Percentiles rank a stretch among this genome's conserved stretches.
These are phyloP conservation scores for Rhododendron vialii DNA, from an alignment of 148 eudicot genomes.

Conservation along the genomic window DNA sequence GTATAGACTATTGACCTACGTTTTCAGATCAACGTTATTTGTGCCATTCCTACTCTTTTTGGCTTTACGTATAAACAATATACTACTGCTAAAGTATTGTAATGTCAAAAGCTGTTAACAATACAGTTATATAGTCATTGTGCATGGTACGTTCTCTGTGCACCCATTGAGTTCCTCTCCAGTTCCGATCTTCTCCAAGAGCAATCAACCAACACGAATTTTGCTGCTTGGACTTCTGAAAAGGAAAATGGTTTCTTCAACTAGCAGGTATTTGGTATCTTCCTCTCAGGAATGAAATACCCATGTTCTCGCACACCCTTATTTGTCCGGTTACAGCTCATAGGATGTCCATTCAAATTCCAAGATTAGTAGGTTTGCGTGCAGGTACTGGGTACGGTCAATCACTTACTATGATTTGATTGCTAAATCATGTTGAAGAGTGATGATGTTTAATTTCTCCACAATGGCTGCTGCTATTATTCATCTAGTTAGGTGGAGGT, in stretches of 20 bases:
- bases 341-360: not conserved
- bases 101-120: not conserved
- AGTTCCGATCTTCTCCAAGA: not conserved
- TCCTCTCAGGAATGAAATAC: not conserved
- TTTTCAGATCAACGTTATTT: not conserved
- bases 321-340: not conserved
- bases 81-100: not conserved
- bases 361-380: not conserved
- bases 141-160: not conserved
- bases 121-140: not conserved
- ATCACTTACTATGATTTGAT: not conserved
- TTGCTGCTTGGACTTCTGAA: slow-evolving; percentile 1
- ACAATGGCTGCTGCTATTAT: not conserved
- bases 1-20: not conserved
- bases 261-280: not conserved
- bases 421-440: not conserved
- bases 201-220: not conserved
- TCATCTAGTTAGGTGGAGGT: not conserved
- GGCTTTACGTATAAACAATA: not conserved
- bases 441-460: not conserved
- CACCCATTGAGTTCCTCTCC: not conserved
- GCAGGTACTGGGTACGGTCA: not conserved
- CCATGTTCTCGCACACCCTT: not conserved
- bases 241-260: not conserved
- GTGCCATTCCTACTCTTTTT: not conserved